phyloP scores from a whole-genome alignment of 352 stramenopile species.

The Peronospora belbahrii region DNA sequence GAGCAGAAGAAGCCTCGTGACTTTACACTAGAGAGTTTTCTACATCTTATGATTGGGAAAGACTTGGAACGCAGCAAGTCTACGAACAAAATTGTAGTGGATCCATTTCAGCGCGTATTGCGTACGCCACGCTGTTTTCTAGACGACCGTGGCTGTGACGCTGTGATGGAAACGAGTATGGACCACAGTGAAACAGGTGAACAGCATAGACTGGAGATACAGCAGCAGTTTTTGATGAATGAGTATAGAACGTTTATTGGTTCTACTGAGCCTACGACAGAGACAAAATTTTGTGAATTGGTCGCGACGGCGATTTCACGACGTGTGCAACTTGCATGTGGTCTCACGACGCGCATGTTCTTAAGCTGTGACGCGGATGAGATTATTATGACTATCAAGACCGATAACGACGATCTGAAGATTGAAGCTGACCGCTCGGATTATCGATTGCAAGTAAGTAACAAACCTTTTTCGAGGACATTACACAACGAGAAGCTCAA shows the following conservation, averaged over 20 bases:
- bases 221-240: constrained; percentile 38
- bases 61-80: constrained; percentile 34
- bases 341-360: constrained; percentile 76
- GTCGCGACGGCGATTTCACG: constrained; percentile 53
- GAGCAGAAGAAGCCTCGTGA: constrained; percentile 57
- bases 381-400: constrained; percentile 79
- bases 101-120: constrained; percentile 65
- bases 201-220: constrained; percentile 29
- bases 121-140: constrained; percentile 64
- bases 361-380: constrained; percentile 61
- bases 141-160: constrained; percentile 46
- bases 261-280: constrained; percentile 33
- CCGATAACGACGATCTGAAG: constrained; percentile 65
- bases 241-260: constrained; percentile 60
- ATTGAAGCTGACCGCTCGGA: constrained; percentile 64
- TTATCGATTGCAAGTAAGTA: constrained; percentile 69
- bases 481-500: constrained; percentile 53
- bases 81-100: constrained; percentile 42
- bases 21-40: constrained; percentile 57
- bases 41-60: constrained; percentile 62
- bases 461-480: constrained; percentile 52
- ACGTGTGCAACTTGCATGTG: constrained; percentile 67
- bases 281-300: constrained; percentile 60
- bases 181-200: constrained; percentile 48
- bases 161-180: constrained; percentile 29